Base-by-base conservation (phyloP, 257 asterid species). In the Solanum dulcamara region DNA sequence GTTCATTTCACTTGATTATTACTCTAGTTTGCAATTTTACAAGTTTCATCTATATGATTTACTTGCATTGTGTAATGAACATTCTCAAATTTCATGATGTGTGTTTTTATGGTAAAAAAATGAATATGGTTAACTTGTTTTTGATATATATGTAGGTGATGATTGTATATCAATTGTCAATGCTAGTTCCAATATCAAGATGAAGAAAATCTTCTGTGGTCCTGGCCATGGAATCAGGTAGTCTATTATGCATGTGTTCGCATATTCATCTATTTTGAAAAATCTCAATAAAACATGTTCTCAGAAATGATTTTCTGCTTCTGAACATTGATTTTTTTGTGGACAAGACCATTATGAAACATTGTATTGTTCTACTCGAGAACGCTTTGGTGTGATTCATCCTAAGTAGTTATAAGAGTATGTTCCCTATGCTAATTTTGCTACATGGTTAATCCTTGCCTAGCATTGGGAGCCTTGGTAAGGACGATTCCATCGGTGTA, bases 221-320 rank as follows among this genome's bases (percentile, higher is more conserved):
- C 99, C 99, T n/a, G 99, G 99, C 35, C 99, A 97, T 87, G 99
- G 99, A 86, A 95, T 97, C 84, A 96, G 99, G 99, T 96, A 75
- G 8, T 24, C 7, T 40, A 74, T 42, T 66, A 68, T 68, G n/a
- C 42, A 13, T 22, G 26, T 67, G 77, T 67, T 67, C 77, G 77
- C 26, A 46, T 33, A 67, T 33, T 33, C 77, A 67, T 18, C 24
- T 67, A 67, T 33, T 67, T 67, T 17, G 22, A 0, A 32, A 0
- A 17, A 67, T 32, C 44, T 67, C 75, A 32, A 17, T 32, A 67
- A 32, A 67, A 20, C 24, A 32, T 32, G 74, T 15, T 66, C 72
- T 59, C 67, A 59, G 2, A 59, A 4, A 10, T 24, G 68, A 60
- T 60, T 60, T 57, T 60, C 8, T 9, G 8, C 68, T 60, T 17